Base-by-base conservation (phyloP, 73 alveolate species). In the Uronychia setigera region DNA sequence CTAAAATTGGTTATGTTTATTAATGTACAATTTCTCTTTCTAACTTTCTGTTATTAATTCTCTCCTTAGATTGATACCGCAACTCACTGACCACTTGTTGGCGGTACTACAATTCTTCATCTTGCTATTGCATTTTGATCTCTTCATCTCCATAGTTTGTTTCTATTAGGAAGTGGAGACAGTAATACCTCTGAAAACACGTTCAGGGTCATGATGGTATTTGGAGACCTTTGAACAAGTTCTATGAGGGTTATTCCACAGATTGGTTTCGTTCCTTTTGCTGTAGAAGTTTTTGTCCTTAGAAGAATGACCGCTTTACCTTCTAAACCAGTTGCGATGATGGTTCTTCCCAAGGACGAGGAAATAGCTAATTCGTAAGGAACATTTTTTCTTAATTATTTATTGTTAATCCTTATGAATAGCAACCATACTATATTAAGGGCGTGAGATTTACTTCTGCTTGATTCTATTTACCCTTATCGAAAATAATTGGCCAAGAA, bases 11-110 rank as follows among this genome's bases (percentile, higher is more conserved):
- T n/a, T n/a, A n/a, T n/a, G 19, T 11, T 19, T 19, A 46, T 11
- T 19, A 5, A 46, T 19, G 19, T 46, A 46, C 67, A 11, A 58
- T 75, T 31, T 82, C 89, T 74, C 89, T 31, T 57, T 82, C 89
- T 19, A 82, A 60, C 78, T 82, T 82, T 25, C 89, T 11, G 33
- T 82, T 82, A 32, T 60, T 75, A 31, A 82, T 74, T 74, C 89
- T 60, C 29, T 82, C 89, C 34, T 33, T 30, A 29, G 78, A 33
- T 32, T 80, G 86, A 35, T 46, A 80, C 11, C 86, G 34, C 86
- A 80, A 11, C 67, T 46, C 67, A 19, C 67, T 46, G 67, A 46
- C 67, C 19, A 46, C 67, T 19, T 46, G 5, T 19, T 46, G 67
- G 67, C n/a, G 5, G 19, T 19, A 5, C 19, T 5, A 5, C 67